Base-by-base conservation (phyloP, 2,329 filamentous ascomycete species). In the Thermothelomyces thermophilus region DNA sequence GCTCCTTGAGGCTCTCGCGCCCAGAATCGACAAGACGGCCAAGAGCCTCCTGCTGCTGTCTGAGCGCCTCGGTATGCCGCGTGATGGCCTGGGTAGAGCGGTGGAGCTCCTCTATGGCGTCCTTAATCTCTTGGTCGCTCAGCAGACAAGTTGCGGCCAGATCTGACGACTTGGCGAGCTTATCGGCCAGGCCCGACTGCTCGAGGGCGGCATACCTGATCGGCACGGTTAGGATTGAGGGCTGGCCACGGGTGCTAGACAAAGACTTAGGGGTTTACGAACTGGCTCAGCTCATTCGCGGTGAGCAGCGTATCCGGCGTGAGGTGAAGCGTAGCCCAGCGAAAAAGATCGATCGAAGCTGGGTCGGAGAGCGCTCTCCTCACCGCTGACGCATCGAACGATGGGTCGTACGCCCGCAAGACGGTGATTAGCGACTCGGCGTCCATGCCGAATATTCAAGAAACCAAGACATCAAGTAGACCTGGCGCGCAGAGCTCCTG, bases 11-110 rank as follows among this genome's bases (percentile, higher is more conserved):
- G 17, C 55, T 57, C 20, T 68, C 68, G 3, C 66, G 65, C 48
- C 67, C 66, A 39, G 63, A 74, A 44, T 73, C 73, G 4, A 76
- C 67, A 56, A 79, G 69, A 20, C 78, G 64, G 30, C 73, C 72
- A 46, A 87, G 63, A 9, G 82, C 81, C 57, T 79, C 75, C 52
- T 80, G 78, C 63, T 88, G 84, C 44, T 75, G 71, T 49, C 75
- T 74, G 16, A 88, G 63, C 0, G 75, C 70, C 60, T 81, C 77
- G 24, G 75, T 82, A 60, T 87, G 84, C 63, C 77, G 76, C 54
- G 77, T 73, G 24, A 87, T 84, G 16, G 74, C 75, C 16, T 73
- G 73, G 0, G 84, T 87, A 1, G 84, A 86, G 33, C 71, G 71
- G 52, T 78, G 73, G n/a, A 89, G 70, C 46, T 84, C 77, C 3